Base-by-base conservation (phyloP, 768 basidiomycete species). In the Mycena filopes region DNA sequence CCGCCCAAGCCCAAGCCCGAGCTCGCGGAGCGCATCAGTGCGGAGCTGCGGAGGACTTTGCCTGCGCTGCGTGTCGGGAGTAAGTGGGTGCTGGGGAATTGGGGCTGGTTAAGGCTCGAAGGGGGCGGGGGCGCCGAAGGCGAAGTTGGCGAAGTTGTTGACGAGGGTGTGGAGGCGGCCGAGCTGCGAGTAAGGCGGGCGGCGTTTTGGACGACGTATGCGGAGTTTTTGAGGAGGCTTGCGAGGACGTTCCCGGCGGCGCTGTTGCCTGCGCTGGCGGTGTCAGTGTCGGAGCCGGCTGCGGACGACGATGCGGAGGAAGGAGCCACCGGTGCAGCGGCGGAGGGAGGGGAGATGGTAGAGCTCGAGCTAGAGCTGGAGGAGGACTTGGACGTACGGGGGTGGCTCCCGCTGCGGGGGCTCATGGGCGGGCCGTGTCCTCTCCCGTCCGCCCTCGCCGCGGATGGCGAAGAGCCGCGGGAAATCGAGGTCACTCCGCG, bases 361-460 rank as follows among this genome's bases (percentile, higher is more conserved):
- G 90, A 92, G 3, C 68, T 76, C 20, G 78, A 93, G 41, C 80
- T 77, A 10, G 82, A 83, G 1, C 78, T 99, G 65, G 95, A 98
- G 63, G 98, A 99, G 77, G 97, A 99, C 74, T 77, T 89, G 8
- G 96, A 98, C 50, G 85, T 96, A 81, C 83, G 84, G 33, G 97
- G 97, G 0, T 99, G 97, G 74, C 78, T 91, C 33, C 98, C 98
- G 13, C 79, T 99, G 51, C 87, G 73, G n/a, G 62, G 53, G 28
- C 56, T 65, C 41, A 65, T 65, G 64, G 64, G 64, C 46, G 64
- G 64, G 36, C 55, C 62, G 23, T 41, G 42, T 29, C 54, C 61
- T 20, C 43, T 46, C 23, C 51, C 50, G 3, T 36, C 50, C 23
- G 3, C 23, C 38, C 53, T 54, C 23, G 21, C 4, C 10, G 23